A percentile compares a stretch with the other conserved stretches of the same genome.
These are phyloP conservation scores for Camelina sativa DNA, from an alignment of 345 rosid species.

Conservation along the genomic window DNA sequence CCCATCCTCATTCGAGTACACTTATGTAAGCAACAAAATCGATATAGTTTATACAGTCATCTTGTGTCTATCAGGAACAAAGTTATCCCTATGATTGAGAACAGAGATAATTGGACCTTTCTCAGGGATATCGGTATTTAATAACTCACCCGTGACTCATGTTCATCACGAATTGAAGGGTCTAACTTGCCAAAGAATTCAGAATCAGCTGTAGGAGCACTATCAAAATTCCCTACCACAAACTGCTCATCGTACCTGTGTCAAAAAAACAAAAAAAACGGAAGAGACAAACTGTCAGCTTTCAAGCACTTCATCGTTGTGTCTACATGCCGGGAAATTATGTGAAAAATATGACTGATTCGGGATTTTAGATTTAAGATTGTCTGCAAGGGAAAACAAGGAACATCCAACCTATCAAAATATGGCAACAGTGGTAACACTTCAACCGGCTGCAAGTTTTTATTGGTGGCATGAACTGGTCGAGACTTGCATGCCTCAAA, in stretches of 20 bases:
- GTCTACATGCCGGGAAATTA: conserved; percentile 12
- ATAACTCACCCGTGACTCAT: conserved; percentile 81
- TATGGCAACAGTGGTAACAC: conserved; percentile 82
- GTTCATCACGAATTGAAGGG: conserved; percentile 68
- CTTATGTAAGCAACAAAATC: conserved; percentile 14
- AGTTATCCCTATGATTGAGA: background rate
- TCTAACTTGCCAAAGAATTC: conserved; percentile 73
- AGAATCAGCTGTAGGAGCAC: conserved; percentile 91
- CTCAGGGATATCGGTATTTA: conserved; percentile 3
- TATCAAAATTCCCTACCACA: conserved; percentile 73
- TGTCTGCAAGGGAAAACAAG: conserved; percentile 18
- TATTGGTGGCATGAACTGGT: conserved; percentile 90
- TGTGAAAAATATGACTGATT: conserved; percentile 11
- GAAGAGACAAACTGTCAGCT: conserved; percentile 8
- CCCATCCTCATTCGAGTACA: conserved; percentile 11
- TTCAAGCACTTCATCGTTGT: conserved; percentile 1
- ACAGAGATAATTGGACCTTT: conserved; percentile 13
- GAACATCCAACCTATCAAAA: conserved; percentile 72
- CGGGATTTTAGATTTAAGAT: conserved; percentile 22
- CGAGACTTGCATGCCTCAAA: conserved; percentile 79
- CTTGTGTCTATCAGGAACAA: background rate
- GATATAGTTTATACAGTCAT: conserved; percentile 1
- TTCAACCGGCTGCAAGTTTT: conserved; percentile 74
- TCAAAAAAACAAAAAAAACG: conserved; percentile 34
- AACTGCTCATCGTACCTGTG: conserved; percentile 82